phyloP scores from a whole-genome alignment of 2,329 filamentous ascomycete species.

The Diplodia scrobiculata region DNA sequence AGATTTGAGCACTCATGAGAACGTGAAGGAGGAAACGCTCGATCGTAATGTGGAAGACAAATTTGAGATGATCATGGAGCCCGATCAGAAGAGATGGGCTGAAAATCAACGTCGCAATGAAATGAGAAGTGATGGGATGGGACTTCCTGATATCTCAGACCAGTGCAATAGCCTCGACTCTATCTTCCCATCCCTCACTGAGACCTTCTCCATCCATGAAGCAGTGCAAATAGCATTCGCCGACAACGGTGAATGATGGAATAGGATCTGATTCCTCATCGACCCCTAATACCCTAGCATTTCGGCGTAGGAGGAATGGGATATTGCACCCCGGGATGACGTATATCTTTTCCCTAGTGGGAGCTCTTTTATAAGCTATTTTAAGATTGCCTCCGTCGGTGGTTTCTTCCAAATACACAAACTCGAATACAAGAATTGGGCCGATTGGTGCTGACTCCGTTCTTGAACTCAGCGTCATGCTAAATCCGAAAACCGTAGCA shows the following conservation, averaged over 20 bases:
- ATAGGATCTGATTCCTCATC: neutral
- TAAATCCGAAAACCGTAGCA: neutral
- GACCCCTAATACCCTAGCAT: neutral
- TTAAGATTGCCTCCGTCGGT: neutral
- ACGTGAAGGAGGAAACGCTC: too few species aligned
- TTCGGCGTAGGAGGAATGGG: neutral
- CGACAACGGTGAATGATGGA: neutral
- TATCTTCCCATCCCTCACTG: neutral
- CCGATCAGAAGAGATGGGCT: too few species aligned
- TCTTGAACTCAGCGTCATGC: neutral
- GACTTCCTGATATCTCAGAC: neutral
- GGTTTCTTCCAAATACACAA: neutral
- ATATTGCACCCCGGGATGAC: neutral
- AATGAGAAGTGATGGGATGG: too few species aligned
- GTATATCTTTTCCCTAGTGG: neutral
- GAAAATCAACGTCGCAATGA: too few species aligned
- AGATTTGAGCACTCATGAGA: too few species aligned
- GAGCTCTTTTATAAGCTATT: neutral
- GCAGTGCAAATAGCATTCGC: neutral
- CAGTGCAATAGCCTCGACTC: neutral
- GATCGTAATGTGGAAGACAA: too few species aligned
- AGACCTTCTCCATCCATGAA: constrained; percentile 4
- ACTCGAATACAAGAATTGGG: rapidly evolving
- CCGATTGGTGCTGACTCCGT: neutral
- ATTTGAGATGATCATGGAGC: too few species aligned